phyloP scores from a whole-genome alignment of 192 early-diverging fungal genomes.

The Phycomyces blakesleeanus region DNA sequence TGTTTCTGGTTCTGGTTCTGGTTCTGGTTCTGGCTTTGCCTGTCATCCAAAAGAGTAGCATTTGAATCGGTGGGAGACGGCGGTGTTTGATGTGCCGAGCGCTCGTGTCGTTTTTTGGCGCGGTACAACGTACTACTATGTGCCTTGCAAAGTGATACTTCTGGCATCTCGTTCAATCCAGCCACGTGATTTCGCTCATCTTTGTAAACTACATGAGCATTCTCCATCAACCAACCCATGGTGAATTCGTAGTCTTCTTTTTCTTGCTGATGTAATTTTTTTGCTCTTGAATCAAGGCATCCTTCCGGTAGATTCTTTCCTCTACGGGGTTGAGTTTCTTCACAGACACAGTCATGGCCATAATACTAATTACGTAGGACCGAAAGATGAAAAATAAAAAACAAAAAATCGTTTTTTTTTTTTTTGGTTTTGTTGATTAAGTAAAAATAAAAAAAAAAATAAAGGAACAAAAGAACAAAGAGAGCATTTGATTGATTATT shows the following conservation, averaged over 20 bases:
- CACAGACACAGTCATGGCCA: slow-evolving; percentile 26
- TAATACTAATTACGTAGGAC: slow-evolving; percentile 19
- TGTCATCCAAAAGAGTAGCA: slow-evolving; percentile 2
- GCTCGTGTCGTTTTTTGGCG: slow-evolving; percentile 31
- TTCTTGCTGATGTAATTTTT: slow-evolving; percentile 27
- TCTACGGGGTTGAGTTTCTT: slow-evolving; percentile 29
- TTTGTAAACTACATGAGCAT: slow-evolving; percentile 31
- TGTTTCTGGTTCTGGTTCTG: no score
- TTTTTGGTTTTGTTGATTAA: no score
- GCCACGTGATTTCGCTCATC: slow-evolving; percentile 20
- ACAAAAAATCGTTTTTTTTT: not conserved
- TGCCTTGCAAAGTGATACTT: slow-evolving; percentile 39
- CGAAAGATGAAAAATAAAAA: not conserved
- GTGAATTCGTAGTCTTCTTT: slow-evolving; percentile 35
- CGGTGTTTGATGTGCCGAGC: slow-evolving; percentile 12
- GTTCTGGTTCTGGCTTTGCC: not conserved
- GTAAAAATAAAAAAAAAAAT: no score
- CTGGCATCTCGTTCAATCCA: slow-evolving; percentile 15
- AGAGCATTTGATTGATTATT: not conserved
- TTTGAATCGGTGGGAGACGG: slow-evolving; percentile 24
- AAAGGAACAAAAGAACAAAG: not conserved
- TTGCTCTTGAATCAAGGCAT: slow-evolving; percentile 35
- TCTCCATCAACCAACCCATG: slow-evolving; percentile 24
- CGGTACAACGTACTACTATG: slow-evolving; percentile 35
- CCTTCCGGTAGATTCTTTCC: slow-evolving; percentile 33